Evolutionary conservation across 441 rosid genomes (phyloP), one percentile per base, ranked within the genome.

Genomic region (Manihot esculenta): DNA sequence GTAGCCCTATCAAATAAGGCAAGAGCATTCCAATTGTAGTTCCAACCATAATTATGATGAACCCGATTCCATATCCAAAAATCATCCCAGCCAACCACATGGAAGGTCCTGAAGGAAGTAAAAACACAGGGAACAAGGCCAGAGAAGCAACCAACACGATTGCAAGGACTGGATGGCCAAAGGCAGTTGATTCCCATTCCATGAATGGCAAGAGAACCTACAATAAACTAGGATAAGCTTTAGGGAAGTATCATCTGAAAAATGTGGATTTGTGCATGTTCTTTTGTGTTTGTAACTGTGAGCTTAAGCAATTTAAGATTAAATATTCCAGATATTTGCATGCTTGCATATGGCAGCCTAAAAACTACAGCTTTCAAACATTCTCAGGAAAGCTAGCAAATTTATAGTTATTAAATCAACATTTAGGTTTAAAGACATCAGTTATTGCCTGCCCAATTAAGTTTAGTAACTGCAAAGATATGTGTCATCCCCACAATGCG

Each of bases 81-180:
- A 91, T 93, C 99, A 95, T 95, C 26, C 99, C 99, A 73, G 97
- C 95, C 83, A 95, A 80, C 99, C 97, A 95, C 99, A 95, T 95
- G 68, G 99, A 95, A 53, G 99, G 99, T 68, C 97, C 99, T 1
- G 98, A 95, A 82, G 99, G 99, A 68, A 95, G 85, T 74, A 95
- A 78, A 73, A 95, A 78, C 62, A 93, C 98, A 58, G 99, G 99
- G 78, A 95, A 88, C 78, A 93, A 69, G 27, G 98, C 98, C 73
- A 95, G 84, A 59, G 98, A 95, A 70, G 90, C 84, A 70, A 90
- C 71, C 45, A 95, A 94, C 70, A 95, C 95, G 24, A 85, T 49
- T 8, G 95, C 92, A 12, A 95, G 99, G 76, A 77, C 87, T 12
- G 99, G 99, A 78, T 89, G 98, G n/a, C 98, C 97, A 71, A 95